Base-by-base conservation (phyloP, 2,329 filamentous ascomycete species). In the Parastagonospora nodorum region DNA sequence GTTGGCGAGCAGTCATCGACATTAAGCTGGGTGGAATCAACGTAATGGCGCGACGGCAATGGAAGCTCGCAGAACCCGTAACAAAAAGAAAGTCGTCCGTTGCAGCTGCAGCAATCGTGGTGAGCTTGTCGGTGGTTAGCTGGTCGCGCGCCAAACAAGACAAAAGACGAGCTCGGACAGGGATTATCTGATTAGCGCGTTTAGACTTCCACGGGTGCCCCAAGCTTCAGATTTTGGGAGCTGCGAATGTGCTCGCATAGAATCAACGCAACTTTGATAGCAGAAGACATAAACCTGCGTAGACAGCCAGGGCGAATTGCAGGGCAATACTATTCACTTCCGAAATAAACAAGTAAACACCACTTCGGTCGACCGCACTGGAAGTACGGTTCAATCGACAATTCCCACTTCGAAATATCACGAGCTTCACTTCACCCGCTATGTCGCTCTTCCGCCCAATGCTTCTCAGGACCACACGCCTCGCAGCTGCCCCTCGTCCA, bases 391-490 rank as follows among this genome's bases (percentile, higher is more conserved):
- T n/a, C n/a, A n/a, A n/a, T n/a, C n/a, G n/a, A n/a, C n/a, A n/a
- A n/a, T n/a, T n/a, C n/a, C 30, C n/a, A 32, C 10, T 7, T 32
- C 8, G 30, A 3, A 10, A 24, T 8, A 10, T 7, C 30, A 4
- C 30, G 8, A 10, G 30, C 30, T 11, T 32, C 30, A 11, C 8
- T n/a, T 32, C 30, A 27, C n/a, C 12, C 54, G 58, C 41, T 48
- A 69, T 69, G 66, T 66, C 66, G 8, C 52, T 69, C 46, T 59
- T 67, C 45, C 63, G 60, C 42, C 55, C 60, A 11, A 30, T 48
- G 12, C 55, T 63, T 33, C 47, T 63, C 28, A 54, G 52, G 33
- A 50, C 3, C 19, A 24, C 51, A 45, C 53, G 52, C 50, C 48
- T 64, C 36, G 30, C 51, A 19, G 33, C 51, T 16, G 46, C 53